Base-by-base conservation (phyloP, 371 early-diverging fungal species). In the Zychaea mexicana region DNA sequence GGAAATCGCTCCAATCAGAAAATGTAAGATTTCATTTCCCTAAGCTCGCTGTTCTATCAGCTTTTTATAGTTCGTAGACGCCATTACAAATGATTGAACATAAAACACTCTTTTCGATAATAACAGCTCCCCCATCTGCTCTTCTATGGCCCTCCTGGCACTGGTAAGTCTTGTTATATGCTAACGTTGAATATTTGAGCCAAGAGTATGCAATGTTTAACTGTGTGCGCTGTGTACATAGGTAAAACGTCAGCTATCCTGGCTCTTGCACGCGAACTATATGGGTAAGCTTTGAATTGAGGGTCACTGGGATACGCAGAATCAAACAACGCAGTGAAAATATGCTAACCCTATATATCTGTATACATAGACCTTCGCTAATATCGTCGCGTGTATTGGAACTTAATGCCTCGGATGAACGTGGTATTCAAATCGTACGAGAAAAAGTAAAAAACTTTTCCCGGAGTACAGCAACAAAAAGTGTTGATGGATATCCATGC, bases 321-420 rank as follows among this genome's bases (percentile, higher is more conserved):
- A n/a, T n/a, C n/a, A n/a, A n/a, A n/a, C n/a, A n/a, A n/a, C n/a
- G n/a, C n/a, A n/a, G n/a, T n/a, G n/a, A n/a, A n/a, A n/a, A n/a
- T n/a, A n/a, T n/a, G n/a, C n/a, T n/a, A 15, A 36, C 38, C 15
- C 38, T 36, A 15, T 9, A 15, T 36, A 36, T 36, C 15, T 36
- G 38, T 15, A 60, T 17, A 36, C 59, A 4, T 68, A 90, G 96
- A 22, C 94, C 93, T 10, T 90, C 90, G 55, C 69, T 91, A 28
- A 74, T 88, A 52, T 88, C 88, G 62, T 76, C 86, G 19, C 87
- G 97, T 47, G 92, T 99, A 3, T 84, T 99, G 21, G 99, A 99
- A 78, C 81, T 99, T 38, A 99, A 99, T 78, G 99, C 99, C 1
- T 96, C 97, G 1, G 99, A 99, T 74, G 99, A 99, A 78, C 89